Base-by-base conservation (phyloP, 495 filamentous ascomycete species). In the Penicilliopsis zonata region DNA sequence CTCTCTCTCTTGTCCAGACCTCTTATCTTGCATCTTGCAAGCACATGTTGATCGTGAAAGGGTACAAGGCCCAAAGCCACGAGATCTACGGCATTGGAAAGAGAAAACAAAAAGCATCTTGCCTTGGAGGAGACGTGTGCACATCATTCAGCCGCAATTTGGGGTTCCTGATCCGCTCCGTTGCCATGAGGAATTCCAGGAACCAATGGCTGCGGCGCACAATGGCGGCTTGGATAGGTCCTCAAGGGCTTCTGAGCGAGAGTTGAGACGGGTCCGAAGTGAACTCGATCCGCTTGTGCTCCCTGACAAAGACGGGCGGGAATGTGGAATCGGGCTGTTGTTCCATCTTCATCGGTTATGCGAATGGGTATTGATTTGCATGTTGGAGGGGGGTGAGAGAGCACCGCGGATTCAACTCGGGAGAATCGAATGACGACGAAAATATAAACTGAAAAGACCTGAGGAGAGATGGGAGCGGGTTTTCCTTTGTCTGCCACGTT, bases 371-470 rank as follows among this genome's bases (percentile, higher is more conserved):
- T n/a, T n/a, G n/a, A n/a, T n/a, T n/a, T n/a, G n/a, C n/a, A 24
- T 30, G 31, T 20, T 27, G 33, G 27, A 37, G 27, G 23, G 29
- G 17, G 26, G 29, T 14, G 10, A 10, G 15, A 6, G 31, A 48
- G 50, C 49, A 55, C 55, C 51, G 53, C 53, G 47, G 50, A 37
- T 43, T 55, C 34, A 54, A 41, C 44, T 44, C n/a, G n/a, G n/a
- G n/a, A 43, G 49, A 55, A 29, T 35, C 43, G 61, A 29, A 62
- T 72, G 65, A 71, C 42, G 68, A 64, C 49, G 48, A 43, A 52
- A 49, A 42, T 39, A 43, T 47, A 61, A 61, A 73, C 61, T 70
- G 65, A 70, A 73, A 73, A 73, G 69, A 69, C 54, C 70, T 74
- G 70, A 74, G 69, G 57, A 65, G 55, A 59, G 13, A 7, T 13